Conservation (phyloP, 148 eudicot species). For the Talinum fruticosum region DNA sequence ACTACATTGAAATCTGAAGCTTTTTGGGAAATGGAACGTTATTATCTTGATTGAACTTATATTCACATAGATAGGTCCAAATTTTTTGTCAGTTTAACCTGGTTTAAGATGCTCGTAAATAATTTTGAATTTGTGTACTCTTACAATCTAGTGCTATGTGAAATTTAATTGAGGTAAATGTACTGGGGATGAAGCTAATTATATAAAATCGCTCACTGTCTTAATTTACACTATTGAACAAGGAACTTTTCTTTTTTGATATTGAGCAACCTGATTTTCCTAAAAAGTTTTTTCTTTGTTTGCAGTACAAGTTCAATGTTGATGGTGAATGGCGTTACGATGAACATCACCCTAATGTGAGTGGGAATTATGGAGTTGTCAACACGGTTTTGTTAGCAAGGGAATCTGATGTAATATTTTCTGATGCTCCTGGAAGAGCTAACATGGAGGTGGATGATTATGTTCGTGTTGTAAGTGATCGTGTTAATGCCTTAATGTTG, state of each 20-base stretch:
- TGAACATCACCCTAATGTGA: constrained; percentile 56
- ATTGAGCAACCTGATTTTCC: background rate
- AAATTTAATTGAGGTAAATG: background rate
- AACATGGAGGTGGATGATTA: constrained; percentile 80
- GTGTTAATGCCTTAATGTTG: constrained; percentile 1
- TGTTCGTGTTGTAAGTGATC: constrained; percentile 46
- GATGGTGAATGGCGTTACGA: constrained; percentile 88
- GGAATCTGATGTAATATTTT: constrained; percentile 40
- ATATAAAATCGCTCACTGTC: constrained; percentile 5
- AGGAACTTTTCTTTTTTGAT: background rate
- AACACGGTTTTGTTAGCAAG: constrained; percentile 54
- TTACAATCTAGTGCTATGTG: too few relatives aligned
- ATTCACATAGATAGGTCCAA: background rate
- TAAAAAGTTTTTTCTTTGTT: constrained; percentile 21
- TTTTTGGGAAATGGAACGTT: too few relatives aligned
- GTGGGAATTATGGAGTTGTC: constrained; percentile 63
- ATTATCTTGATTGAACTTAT: too few relatives aligned
- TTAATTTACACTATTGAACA: background rate
- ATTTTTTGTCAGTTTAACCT: background rate
- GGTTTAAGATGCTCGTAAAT: background rate
- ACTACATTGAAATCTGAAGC: too few relatives aligned
- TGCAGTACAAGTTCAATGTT: constrained; percentile 80
- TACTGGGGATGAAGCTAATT: background rate
- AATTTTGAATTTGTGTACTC: too few relatives aligned
- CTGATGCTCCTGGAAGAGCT: constrained; percentile 54